phyloP scores from a whole-genome alignment of 495 filamentous ascomycete species.

The Pyrenopolyporus hunteri region DNA sequence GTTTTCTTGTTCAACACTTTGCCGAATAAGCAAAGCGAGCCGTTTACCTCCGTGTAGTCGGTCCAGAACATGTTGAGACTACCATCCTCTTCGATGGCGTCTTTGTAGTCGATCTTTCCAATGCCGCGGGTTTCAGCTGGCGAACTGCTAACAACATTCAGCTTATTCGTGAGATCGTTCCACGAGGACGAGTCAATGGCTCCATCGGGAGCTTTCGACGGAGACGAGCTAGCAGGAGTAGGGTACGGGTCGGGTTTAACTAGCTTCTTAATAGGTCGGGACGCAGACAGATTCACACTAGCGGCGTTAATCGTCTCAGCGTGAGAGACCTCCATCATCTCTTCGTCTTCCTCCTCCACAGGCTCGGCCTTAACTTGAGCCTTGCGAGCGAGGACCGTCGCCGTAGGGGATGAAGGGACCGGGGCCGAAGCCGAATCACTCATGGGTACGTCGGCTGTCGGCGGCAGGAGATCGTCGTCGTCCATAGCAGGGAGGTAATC shows the following conservation, averaged over 20 bases:
- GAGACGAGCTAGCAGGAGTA: slow-evolving; percentile 77
- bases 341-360: slow-evolving; percentile 75
- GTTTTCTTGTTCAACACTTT: slow-evolving; percentile 92
- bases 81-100: slow-evolving; percentile 88
- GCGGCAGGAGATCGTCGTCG: slow-evolving; percentile 54
- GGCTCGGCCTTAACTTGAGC: slow-evolving; percentile 66
- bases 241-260: slow-evolving; percentile 68
- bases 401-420: slow-evolving; percentile 82
- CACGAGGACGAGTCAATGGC: slow-evolving; percentile 80
- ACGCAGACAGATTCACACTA: slow-evolving; percentile 86
- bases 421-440: slow-evolving; percentile 63
- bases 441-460: slow-evolving; percentile 64
- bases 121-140: slow-evolving; percentile 64
- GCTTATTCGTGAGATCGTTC: slow-evolving; percentile 83
- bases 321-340: slow-evolving; percentile 84
- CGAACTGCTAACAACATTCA: slow-evolving; percentile 77
- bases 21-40: slow-evolving; percentile 90
- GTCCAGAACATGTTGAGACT: slow-evolving; percentile 95
- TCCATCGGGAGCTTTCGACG: slow-evolving; percentile 61
- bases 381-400: slow-evolving; percentile 80
- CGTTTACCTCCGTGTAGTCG: slow-evolving; percentile 93
- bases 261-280: slow-evolving; percentile 77
- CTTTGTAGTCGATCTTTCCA: slow-evolving; percentile 80
- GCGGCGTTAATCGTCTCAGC: slow-evolving; percentile 67
- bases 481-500: slow-evolving; percentile 58